phyloP scores from a whole-genome alignment of 163 green algal species.

The Trebouxiophyceae sp. region DNA sequence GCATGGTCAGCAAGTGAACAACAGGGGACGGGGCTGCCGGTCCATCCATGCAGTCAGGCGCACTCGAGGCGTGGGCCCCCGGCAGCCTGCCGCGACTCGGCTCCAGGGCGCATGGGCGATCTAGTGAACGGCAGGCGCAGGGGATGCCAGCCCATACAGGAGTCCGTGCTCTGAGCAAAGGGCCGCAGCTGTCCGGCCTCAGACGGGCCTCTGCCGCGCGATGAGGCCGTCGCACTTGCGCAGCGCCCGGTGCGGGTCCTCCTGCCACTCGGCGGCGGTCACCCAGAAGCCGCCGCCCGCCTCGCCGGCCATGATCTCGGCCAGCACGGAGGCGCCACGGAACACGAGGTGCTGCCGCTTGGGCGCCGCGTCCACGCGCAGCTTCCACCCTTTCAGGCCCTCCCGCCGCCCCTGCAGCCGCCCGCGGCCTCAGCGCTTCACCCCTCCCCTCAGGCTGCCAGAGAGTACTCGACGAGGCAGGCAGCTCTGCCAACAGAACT shows the following conservation, averaged over 20 bases:
- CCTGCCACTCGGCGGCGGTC: slow-evolving; percentile 48
- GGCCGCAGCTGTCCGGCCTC: too few species aligned
- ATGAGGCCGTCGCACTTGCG: slow-evolving; percentile 27
- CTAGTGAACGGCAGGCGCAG: too few species aligned
- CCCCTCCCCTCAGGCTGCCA: neutral
- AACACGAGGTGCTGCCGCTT: slow-evolving; percentile 68
- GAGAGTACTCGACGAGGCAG: neutral
- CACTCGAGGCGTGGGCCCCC: too few species aligned
- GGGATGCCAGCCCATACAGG: too few species aligned
- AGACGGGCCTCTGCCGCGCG: too few species aligned
- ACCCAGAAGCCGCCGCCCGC: slow-evolving; percentile 65
- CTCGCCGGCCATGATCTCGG: slow-evolving; percentile 66
- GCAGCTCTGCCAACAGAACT: neutral
- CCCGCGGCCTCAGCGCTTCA: neutral
- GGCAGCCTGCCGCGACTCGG: too few species aligned
- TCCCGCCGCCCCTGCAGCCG: slow-evolving; percentile 45
- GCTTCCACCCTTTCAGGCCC: slow-evolving; percentile 46
- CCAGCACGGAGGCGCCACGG: slow-evolving; percentile 61
- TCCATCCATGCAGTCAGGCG: too few species aligned
- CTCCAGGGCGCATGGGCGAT: too few species aligned
- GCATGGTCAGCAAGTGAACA: too few species aligned
- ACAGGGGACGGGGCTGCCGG: too few species aligned
- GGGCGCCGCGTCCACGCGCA: slow-evolving; percentile 60
- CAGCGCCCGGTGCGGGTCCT: slow-evolving; percentile 42
- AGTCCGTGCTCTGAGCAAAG: too few species aligned